Evolutionary conservation across 768 basidiomycete genomes (phyloP), one percentile per base, ranked within the genome.

Genomic region (Suillus tomentosus): DNA sequence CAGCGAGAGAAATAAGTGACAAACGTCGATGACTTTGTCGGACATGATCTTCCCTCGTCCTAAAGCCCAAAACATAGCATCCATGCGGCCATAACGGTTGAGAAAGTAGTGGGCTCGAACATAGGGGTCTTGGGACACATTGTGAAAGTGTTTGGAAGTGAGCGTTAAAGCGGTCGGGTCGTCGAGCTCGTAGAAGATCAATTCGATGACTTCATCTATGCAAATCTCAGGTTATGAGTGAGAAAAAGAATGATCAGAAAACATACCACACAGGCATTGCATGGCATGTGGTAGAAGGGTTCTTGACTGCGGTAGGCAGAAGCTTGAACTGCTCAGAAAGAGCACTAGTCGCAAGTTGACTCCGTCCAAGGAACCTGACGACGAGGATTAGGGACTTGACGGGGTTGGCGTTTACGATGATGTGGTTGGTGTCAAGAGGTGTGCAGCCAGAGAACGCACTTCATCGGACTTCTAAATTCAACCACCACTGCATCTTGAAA

Each of bases 21-120:
- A 71, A 72, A 91, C 89, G 79, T 92, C 86, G 71, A 91, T 84
- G 65, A 91, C 88, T 55, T 81, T 79, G 65, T 86, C 84, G 48
- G 79, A 86, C 56, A 92, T 71, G 45, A 91, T 77, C 73, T 82
- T 88, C 22, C 90, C 90, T 64, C 89, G 81, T 24, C 88, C 87
- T 65, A 93, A 76, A n/a, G 91, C 91, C 79, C 85, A 84, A 73
- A 85, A 93, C 70, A 92, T 76, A 59, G 90, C 90, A 70, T 91
- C 84, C 59, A 84, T 82, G 57, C 78, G 79, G 31, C 91, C 91
- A 76, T 90, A 86, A 69, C 90, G 88, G 67, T 81, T 77, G 68
- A 93, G 84, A 75, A 93, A 92, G 76, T 92, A 93, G 71, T 84
- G 85, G 10, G 91, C 89, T 67, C 89, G 84, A 67, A 90, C 85